Evolutionary conservation across 768 basidiomycete genomes (phyloP), one percentile per base, ranked within the genome.

Genomic region (Calvatia gigantea): DNA sequence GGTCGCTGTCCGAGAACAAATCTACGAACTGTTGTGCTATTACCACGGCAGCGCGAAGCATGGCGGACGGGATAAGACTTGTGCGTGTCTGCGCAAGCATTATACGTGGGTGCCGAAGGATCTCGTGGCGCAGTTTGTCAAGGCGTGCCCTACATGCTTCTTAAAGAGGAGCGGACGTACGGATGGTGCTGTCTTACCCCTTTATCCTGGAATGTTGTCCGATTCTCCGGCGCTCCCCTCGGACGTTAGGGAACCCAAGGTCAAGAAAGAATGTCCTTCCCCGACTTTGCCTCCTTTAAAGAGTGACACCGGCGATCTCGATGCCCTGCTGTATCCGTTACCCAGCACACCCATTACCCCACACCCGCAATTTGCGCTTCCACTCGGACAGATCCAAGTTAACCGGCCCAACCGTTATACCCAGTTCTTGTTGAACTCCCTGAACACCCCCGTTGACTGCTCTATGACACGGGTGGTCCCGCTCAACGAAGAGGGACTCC

Each of bases 41-140:
- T 86, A 83, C 59, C 91, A 93, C 60, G 80, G 75, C 12, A 75
- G 77, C 44, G 73, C 79, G 49, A 73, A 78, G 8, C 91, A 93
- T 63, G 87, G 84, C 12, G 91, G 90, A 25, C 82, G 90, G 19
- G 91, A 94, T 69, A 88, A 83, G 73, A 94, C 91, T 0, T 82
- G 80, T 54, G 75, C 78, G 2, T 73, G 83, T 54, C 78, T 92
- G 35, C 76, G 86, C 45, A 73, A 81, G 57, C 79, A 81, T 62
- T 94, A 91, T 67, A 85, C 87, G 7, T 92, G 87, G 85, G 81
- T 94, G 25, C 91, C 91, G 14, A 93, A 92, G 70, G 86, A 89
- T 63, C 83, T 94, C 38, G 81, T 91, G 43, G 82, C 87, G 15
- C 81, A 80, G 56, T 94, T 91, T 64, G 84, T 92, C 69, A 85